Percentiles rank a stretch among this genome's conserved stretches.
These are phyloP conservation scores for Pseudonitzschia multiseries DNA, from an alignment of 108 stramenopile species.

Conservation along the genomic window DNA sequence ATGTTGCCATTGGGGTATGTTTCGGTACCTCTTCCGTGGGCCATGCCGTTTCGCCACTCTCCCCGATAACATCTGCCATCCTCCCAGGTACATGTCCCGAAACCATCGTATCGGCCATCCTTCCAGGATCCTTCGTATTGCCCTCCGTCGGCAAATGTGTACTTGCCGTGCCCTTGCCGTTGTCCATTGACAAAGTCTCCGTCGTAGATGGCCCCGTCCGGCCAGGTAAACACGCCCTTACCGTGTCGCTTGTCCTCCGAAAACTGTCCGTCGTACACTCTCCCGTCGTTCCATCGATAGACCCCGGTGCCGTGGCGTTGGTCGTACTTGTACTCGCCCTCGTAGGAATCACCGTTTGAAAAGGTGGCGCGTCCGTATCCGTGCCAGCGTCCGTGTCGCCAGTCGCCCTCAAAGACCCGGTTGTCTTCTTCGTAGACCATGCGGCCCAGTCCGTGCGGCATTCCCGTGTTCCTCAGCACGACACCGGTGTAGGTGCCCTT, in stretches of 20 bases:
- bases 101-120: slow-evolving; percentile 58
- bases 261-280: slow-evolving; percentile 73
- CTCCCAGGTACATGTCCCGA: slow-evolving; percentile 48
- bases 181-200: slow-evolving; percentile 62
- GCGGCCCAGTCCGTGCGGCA: slow-evolving; percentile 73
- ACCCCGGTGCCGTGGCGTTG: slow-evolving; percentile 65
- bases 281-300: slow-evolving; percentile 63
- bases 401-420: slow-evolving; percentile 51
- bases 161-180: slow-evolving; percentile 55
- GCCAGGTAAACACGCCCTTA: slow-evolving; percentile 65
- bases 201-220: slow-evolving; percentile 62
- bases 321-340: slow-evolving; percentile 63
- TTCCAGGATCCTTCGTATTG: slow-evolving; percentile 59
- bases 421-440: slow-evolving; percentile 63
- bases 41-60: slow-evolving; percentile 62
- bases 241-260: slow-evolving; percentile 73
- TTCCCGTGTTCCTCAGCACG: slow-evolving; percentile 61
- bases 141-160: slow-evolving; percentile 57
- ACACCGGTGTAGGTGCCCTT: slow-evolving; percentile 76
- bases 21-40: slow-evolving; percentile 55
- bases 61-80: slow-evolving; percentile 38
- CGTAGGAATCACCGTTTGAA: slow-evolving; percentile 48
- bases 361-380: slow-evolving; percentile 53
- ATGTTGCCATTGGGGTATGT: slow-evolving; percentile 56
- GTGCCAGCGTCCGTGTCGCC: slow-evolving; percentile 64